Evolutionary conservation across 2,329 filamentous ascomycete genomes (phyloP).

Genomic region (Polychaeton citri): DNA sequence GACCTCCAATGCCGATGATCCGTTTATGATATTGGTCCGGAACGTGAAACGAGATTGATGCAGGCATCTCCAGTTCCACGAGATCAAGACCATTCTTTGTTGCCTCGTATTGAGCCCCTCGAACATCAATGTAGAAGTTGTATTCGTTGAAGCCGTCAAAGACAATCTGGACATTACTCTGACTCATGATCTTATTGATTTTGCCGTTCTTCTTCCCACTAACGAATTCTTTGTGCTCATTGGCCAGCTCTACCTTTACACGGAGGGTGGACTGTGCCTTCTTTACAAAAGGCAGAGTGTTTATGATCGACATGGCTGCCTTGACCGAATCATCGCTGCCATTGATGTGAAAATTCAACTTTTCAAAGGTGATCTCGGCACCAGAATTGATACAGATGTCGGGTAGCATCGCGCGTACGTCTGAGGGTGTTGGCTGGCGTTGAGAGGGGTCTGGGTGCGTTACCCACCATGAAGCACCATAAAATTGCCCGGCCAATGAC

Average conservation of each 20-base stretch:
- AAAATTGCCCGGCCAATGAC: slow-evolving; percentile 91
- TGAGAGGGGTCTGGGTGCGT: slow-evolving; percentile 58
- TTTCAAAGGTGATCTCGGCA: slow-evolving; percentile 88
- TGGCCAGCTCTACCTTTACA: slow-evolving; percentile 96
- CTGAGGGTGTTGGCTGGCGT: slow-evolving; percentile 47
- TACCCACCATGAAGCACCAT: slow-evolving; percentile 93
- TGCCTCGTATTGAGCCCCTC: slow-evolving; percentile 80
- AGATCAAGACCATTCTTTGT: slow-evolving; percentile 85
- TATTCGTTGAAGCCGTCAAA: slow-evolving; percentile 99
- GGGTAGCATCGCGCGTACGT: slow-evolving; percentile 79
- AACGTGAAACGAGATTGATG: slow-evolving; percentile 97
- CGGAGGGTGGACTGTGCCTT: slow-evolving; percentile 84
- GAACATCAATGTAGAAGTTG: slow-evolving; percentile 99
- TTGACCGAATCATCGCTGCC: slow-evolving; percentile 96
- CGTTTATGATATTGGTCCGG: slow-evolving; percentile 99
- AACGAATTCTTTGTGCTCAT: slow-evolving; percentile 98
- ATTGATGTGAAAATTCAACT: slow-evolving; percentile 83
- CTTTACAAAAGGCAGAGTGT: slow-evolving; percentile 77
- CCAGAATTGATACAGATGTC: slow-evolving; percentile 95
- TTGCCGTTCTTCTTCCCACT: slow-evolving; percentile 99
- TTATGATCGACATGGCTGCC: slow-evolving; percentile 84
- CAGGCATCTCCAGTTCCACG: slow-evolving; percentile 98
- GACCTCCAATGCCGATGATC: slow-evolving; percentile 95
- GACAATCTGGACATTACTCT: slow-evolving; percentile 97
- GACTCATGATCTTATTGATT: slow-evolving; percentile 99